phyloP scores from a whole-genome alignment of 371 early-diverging fungal genomes.

The Mortierella sp. region DNA sequence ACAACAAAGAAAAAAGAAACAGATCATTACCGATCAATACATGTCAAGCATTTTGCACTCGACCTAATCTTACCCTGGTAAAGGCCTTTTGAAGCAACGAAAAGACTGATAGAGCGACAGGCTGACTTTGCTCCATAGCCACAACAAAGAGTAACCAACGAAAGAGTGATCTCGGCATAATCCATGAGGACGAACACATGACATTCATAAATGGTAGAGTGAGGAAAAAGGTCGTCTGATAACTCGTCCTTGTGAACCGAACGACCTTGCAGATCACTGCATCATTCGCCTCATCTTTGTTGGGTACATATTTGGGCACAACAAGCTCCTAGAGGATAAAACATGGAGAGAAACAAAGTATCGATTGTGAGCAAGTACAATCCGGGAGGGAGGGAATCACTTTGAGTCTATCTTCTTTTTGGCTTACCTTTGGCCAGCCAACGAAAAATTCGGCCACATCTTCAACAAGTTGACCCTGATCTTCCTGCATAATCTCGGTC shows the following conservation, averaged over 20 bases:
- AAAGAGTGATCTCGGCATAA: conserved; percentile 41
- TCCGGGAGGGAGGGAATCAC: no score
- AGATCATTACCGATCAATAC: background rate
- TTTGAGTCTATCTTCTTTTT: no score
- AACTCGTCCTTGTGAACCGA: conserved; percentile 16
- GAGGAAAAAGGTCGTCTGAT: conserved; percentile 24
- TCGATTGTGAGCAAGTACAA: background rate
- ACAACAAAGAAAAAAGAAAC: background rate
- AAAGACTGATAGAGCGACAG: conserved; percentile 22
- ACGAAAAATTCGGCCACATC: conserved; percentile 45
- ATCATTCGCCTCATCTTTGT: background rate
- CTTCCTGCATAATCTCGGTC: conserved; percentile 29
- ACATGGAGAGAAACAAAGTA: no score
- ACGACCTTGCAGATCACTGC: conserved; percentile 25
- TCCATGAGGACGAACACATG: conserved; percentile 30
- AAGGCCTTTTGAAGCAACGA: conserved; percentile 19
- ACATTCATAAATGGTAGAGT: conserved; percentile 23
- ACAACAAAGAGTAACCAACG: conserved; percentile 41
- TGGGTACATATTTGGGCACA: background rate
- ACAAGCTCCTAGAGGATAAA: background rate
- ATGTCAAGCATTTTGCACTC: no score
- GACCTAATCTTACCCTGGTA: conserved; percentile 20
- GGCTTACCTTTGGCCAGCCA: conserved; percentile 37
- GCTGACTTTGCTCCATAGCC: conserved; percentile 21
- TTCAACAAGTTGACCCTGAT: conserved; percentile 16